Percentiles rank a stretch among this genome's conserved stretches.
These are phyloP conservation scores for Casuarina glauca DNA, from an alignment of 306 rosid species.

Conservation along the genomic window DNA sequence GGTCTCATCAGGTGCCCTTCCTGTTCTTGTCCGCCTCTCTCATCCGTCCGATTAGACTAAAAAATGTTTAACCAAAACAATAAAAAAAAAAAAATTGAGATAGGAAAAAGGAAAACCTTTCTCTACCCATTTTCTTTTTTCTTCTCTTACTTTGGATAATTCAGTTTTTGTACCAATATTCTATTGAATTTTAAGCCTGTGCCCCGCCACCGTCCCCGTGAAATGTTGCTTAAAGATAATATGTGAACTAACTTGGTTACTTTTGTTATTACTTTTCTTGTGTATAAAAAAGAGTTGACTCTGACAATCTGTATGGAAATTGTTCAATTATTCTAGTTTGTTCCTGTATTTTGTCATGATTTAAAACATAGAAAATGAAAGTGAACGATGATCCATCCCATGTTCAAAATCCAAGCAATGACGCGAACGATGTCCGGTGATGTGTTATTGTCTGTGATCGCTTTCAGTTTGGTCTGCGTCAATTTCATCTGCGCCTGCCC, in stretches of 20 bases:
- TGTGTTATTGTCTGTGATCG: no score
- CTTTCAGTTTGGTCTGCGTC: no score
- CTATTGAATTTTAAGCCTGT: conserved; percentile 4
- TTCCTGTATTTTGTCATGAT: no score
- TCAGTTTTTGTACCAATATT: conserved; percentile 24
- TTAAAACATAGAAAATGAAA: no score
- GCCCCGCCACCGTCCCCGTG: neutral
- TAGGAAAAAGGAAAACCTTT: neutral
- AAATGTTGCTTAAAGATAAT: neutral
- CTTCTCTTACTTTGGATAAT: neutral
- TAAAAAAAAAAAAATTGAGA: neutral
- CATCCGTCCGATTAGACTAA: conserved; percentile 1
- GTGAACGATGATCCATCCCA: no score
- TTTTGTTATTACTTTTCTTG: neutral
- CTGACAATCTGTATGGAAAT: no score
- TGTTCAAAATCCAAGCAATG: no score
- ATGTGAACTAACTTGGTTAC: conserved; percentile 17
- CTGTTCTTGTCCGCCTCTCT: conserved; percentile 58
- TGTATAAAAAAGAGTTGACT: no score
- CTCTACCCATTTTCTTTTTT: neutral
- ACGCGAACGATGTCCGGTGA: no score
- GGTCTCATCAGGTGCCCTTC: conserved; percentile 86
- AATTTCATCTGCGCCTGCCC: no score
- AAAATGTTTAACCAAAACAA: neutral
- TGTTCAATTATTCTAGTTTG: no score